phyloP scores from a whole-genome alignment of 2,329 filamentous ascomycete species.

The Aphanoascus verrucosus region DNA sequence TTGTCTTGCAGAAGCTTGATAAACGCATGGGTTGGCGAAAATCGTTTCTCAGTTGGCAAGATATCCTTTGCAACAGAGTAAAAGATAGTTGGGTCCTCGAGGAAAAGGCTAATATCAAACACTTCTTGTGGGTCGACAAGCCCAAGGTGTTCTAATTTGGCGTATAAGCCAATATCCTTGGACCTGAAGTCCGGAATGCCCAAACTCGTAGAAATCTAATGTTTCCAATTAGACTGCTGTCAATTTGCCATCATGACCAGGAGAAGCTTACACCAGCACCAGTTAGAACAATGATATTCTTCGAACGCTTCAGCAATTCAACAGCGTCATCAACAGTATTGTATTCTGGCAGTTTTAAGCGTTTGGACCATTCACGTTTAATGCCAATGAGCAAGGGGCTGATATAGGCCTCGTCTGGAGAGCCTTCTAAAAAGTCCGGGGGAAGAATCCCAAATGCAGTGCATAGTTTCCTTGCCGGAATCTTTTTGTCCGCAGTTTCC shows the following conservation, averaged over 20 bases:
- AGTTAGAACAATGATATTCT: conserved; percentile 86
- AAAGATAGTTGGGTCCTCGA: conserved; percentile 77
- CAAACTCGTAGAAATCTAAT: conserved; percentile 76
- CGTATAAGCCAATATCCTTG: conserved; percentile 83
- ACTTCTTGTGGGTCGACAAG: conserved; percentile 82
- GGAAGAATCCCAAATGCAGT: conserved; percentile 73
- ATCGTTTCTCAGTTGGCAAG: conserved; percentile 65
- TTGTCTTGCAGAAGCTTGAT: conserved; percentile 80
- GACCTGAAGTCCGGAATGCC: conserved; percentile 96
- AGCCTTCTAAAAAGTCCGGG: conserved; percentile 61
- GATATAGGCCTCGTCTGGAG: conserved; percentile 64
- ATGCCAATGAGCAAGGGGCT: conserved; percentile 66
- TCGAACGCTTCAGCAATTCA: conserved; percentile 57
- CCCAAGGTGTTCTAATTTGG: conserved; percentile 67
- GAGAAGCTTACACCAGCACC: conserved; percentile 57
- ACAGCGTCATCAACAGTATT: conserved; percentile 86
- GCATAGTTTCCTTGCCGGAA: conserved; percentile 72
- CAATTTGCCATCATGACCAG: not conserved
- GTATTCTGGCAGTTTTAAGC: conserved; percentile 66
- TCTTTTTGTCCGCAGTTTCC: conserved; percentile 57
- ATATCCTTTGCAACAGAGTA: conserved; percentile 88
- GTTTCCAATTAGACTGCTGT: conserved; percentile 9
- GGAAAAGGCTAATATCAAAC: conserved; percentile 82
- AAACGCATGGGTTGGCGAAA: conserved; percentile 87
- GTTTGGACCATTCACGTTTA: conserved; percentile 67